Evolutionary conservation across 73 alveolate genomes (phyloP).

Genomic region (Urostyla sp.): DNA sequence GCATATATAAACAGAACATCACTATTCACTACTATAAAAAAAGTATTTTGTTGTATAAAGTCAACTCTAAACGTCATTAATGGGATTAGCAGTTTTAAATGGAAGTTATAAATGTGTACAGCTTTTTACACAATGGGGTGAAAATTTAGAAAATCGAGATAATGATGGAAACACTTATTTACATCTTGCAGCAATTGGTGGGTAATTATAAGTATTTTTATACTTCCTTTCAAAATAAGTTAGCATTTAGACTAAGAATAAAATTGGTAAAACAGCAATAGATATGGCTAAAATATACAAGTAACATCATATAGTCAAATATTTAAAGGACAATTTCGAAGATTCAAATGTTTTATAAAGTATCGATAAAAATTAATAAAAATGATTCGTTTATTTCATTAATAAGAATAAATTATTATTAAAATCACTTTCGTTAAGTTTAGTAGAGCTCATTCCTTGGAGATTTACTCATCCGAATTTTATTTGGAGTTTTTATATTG

Average conservation of each 20-base stretch:
- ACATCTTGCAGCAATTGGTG: conserved; percentile 58
- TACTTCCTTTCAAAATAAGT: conserved; percentile 23
- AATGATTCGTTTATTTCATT: background rate
- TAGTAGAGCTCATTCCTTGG: too few relatives aligned
- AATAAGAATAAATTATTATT: background rate
- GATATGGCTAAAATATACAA: conserved; percentile 44
- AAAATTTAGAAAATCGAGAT: conserved; percentile 27
- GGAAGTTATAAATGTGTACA: conserved; percentile 32
- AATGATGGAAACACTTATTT: conserved; percentile 49
- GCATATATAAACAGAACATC: conserved; percentile 16
- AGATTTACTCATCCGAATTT: too few relatives aligned
- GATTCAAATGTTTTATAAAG: conserved; percentile 30
- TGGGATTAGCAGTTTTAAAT: conserved; percentile 49
- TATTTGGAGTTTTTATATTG: too few relatives aligned
- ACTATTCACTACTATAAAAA: background rate
- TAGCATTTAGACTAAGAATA: conserved; percentile 28
- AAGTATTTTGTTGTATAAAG: conserved; percentile 15
- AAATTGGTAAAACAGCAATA: conserved; percentile 47
- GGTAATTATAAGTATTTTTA: conserved; percentile 39
- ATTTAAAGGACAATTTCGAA: conserved; percentile 46
- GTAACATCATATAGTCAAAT: conserved; percentile 23
- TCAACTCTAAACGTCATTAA: conserved; percentile 1
- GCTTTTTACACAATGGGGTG: conserved; percentile 50
- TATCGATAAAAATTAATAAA: background rate
- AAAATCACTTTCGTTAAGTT: too few relatives aligned